phyloP scores from a whole-genome alignment of 2,329 filamentous ascomycete species.

The Ophiostoma australiae region DNA sequence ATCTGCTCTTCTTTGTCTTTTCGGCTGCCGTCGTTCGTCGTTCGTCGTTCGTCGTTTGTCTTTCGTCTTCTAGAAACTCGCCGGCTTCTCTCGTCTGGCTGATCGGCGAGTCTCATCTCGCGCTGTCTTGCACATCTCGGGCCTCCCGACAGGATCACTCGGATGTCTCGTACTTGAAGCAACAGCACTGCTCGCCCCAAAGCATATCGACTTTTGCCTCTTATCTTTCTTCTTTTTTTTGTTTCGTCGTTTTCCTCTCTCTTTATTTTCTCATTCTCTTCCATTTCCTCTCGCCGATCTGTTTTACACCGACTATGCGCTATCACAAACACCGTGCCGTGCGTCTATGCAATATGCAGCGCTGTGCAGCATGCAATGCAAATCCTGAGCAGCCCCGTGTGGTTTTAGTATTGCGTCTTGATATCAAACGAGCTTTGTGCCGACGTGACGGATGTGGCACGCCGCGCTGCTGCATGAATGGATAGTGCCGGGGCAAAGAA shows the following conservation, averaged over 20 bases:
- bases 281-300: too few species aligned
- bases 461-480: not conserved
- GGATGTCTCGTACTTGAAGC: not conserved
- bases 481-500: not conserved
- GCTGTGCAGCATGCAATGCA: not conserved
- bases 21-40: too few species aligned
- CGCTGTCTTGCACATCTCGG: not conserved
- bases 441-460: not conserved
- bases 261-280: too few species aligned
- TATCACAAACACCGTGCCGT: not conserved
- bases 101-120: not conserved
- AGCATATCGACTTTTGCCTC: not conserved
- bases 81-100: not conserved
- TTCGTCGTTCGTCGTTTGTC: too few species aligned
- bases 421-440: not conserved
- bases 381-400: constrained; percentile 5
- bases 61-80: not conserved
- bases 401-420: not conserved
- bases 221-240: not conserved
- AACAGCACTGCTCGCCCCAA: too few species aligned
- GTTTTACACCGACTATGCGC: not conserved
- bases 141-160: not conserved
- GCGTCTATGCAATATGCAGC: not conserved
- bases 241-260: too few species aligned
- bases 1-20: not conserved